Percentiles rank a stretch among this genome's conserved stretches.
Conservation (phyloP, 2,329 filamentous ascomycete genomes). For the Tothia fuscella region DNA sequence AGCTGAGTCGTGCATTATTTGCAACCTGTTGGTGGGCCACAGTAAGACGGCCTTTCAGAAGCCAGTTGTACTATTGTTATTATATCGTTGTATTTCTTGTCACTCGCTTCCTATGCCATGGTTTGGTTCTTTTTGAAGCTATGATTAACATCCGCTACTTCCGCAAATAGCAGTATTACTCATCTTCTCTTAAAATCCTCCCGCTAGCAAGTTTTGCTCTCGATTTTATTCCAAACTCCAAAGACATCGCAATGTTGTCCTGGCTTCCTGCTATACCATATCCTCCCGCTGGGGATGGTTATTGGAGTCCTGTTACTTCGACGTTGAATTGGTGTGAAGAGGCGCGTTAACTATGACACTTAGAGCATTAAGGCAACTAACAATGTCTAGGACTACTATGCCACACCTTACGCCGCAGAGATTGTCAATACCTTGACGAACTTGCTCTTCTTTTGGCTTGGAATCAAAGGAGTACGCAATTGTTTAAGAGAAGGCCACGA, state of each 20-base stretch:
- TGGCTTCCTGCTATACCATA: constrained; percentile 29
- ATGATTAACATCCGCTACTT: too few species aligned
- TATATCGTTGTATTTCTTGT: too few species aligned
- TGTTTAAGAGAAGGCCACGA: constrained; percentile 64
- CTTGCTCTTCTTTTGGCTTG: constrained; percentile 66
- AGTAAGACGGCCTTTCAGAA: too few species aligned
- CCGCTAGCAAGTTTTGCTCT: too few species aligned
- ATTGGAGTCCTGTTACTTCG: constrained; percentile 59
- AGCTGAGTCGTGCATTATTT: too few species aligned
- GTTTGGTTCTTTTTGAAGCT: too few species aligned
- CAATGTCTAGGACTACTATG: constrained; percentile 55
- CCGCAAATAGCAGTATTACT: too few species aligned
- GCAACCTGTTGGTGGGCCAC: too few species aligned
- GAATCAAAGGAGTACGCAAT: constrained; percentile 60
- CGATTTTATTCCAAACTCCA: too few species aligned
- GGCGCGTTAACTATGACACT: constrained; percentile 29
- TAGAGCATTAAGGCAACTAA: not conserved
- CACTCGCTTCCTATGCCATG: too few species aligned
- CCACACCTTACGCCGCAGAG: constrained; percentile 63
- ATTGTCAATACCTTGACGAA: constrained; percentile 76
- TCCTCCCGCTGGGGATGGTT: constrained; percentile 42
- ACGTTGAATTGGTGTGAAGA: constrained; percentile 75
- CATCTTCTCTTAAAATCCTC: too few species aligned
- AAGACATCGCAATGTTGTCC: constrained; percentile 5
- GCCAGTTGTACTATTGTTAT: too few species aligned